These are phyloP conservation scores for Beta vulgaris DNA, from an alignment of 148 eudicot species.

Conservation along the genomic window DNA sequence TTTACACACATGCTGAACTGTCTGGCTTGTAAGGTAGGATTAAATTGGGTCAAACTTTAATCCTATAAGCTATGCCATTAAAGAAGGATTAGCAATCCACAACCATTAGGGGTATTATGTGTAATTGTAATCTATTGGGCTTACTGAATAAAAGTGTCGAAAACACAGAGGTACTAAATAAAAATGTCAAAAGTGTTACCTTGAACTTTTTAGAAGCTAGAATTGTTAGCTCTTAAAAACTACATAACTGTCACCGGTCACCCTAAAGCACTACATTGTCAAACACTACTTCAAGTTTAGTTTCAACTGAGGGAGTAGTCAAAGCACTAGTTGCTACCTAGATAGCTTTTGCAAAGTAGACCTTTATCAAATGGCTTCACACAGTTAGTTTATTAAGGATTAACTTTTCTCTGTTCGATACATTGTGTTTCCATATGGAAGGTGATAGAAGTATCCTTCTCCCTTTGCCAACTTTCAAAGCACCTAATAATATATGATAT, in stretches of 20 bases:
- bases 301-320: not conserved
- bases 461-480: not conserved
- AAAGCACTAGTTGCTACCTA: not conserved
- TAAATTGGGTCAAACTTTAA: not conserved
- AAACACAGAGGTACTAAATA: too few relatives aligned
- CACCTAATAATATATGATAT: too few relatives aligned
- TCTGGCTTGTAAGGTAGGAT: not conserved
- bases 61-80: not conserved
- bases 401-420: not conserved
- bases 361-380: not conserved
- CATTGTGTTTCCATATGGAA: not conserved
- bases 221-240: too few relatives aligned
- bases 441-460: not conserved
- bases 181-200: too few relatives aligned
- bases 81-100: not conserved
- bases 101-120: too few relatives aligned
- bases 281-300: too few relatives aligned
- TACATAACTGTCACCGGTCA: too few relatives aligned
- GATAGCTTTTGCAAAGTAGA: not conserved
- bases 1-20: not conserved
- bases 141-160: too few relatives aligned
- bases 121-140: too few relatives aligned
- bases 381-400: too few relatives aligned
- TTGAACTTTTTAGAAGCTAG: too few relatives aligned
- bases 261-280: too few relatives aligned